Evolutionary conservation across 129 eudicot species (phyloP), one percentile per base, ranked within the genome.

Genomic region (Helianthus tuberosus): DNA sequence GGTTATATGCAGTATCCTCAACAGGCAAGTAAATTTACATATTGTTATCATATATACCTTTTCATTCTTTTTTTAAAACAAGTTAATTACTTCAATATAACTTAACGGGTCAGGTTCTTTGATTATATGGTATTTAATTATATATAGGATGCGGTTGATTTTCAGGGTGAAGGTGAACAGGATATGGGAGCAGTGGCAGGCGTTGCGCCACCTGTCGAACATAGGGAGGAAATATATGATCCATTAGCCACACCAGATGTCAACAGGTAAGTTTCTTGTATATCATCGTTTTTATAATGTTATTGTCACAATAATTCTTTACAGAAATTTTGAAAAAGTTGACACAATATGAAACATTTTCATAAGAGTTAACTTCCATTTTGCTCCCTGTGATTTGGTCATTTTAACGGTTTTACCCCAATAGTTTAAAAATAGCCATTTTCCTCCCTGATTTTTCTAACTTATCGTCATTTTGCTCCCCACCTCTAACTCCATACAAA

Each of bases 161-260:
- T 73, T 54, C 71, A 93, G 98, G 87, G 80, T 73, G 98, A 93
- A 78, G 96, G 87, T 64, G 86, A 77, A 75, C 98, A 85, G 47
- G 98, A 94, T 35, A 78, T 85, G 86, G 80, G 87, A 43, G 88
- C 85, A 38, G 71, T 84, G 74, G 70, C 87, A 55, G 87, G 83
- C 65, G 84, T 76, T 70, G 85, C 80, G 11, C 93, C 84, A 12
- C 80, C 84, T 25, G 75, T 86, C 71, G 98, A 94, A 73, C 91
- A 81, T 9, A 90, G 85, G 70, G 96, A 90, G 67, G 98, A 94
- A 66, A 65, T 83, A 23, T 85, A 86, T 47, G 97, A 94, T 73
- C 98, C 97, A 11, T 71, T 94, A 76, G 91, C 97, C 36, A 75
- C 96, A 50, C 97, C 98, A 13, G 97, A 94, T 68, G 93, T 94